Evolutionary conservation across 306 rosid species (phyloP), one percentile per base, ranked within the genome.

Genomic region (Fagus sylvatica): DNA sequence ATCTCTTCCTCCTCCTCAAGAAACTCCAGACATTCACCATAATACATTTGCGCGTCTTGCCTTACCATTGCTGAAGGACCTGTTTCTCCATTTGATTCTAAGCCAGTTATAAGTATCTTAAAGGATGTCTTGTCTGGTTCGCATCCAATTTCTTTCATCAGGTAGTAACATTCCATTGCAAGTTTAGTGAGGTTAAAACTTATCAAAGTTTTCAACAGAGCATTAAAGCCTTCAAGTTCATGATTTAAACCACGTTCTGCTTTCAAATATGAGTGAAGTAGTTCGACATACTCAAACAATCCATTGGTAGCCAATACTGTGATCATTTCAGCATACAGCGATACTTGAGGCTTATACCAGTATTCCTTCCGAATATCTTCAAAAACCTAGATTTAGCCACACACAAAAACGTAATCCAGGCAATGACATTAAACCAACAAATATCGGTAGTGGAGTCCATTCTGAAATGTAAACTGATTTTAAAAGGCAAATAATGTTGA

Each of bases 101-200:
- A 75, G 57, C 87, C 85, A 40, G 71, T 72, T 16, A 85, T 69
- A 15, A 85, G 74, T 60, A 78, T 69, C 76, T 71, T 83, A 55
- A 83, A 83, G 43, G 85, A 78, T 55, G 79, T 48, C 79, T 85
- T 85, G 71, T 88, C 84, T 17, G 86, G 89, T n/a, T 85, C 89
- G 41, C 87, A 83, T 30, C 74, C 87, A 1, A 84, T 82, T 49
- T 60, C 72, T 65, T 83, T 88, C 91, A 82, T 85, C 86, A 75
- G 76, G 76, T 30, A 39, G 77, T 85, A 83, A 54, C 82, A 85
- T 56, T 85, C 86, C 82, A 80, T 80, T 0, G 83, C 79, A 34
- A 85, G 87, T 43, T 59, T 57, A 19, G 82, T 73, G 19, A 48
- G 19, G 15, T 71, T 77, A 54, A 64, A 69, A 48, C 79, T 57